Base-by-base conservation (phyloP, 2,329 filamentous ascomycete genomes). In the Pseudocercospora macadamiae region DNA sequence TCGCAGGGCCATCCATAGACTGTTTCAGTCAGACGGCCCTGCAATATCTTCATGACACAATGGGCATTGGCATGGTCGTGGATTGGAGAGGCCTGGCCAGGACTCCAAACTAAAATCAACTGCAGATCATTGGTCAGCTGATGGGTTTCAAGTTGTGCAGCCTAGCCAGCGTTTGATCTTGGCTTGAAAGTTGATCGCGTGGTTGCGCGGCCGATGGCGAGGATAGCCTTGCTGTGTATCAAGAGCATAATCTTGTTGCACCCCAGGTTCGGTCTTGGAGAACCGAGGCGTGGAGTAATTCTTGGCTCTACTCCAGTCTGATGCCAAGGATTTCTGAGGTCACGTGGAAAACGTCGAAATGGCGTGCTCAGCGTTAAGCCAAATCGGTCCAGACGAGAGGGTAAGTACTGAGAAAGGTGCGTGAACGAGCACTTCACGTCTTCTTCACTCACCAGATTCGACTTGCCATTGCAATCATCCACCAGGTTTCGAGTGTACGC, bases 51-150 rank as follows among this genome's bases (percentile, higher is more conserved):
- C 91, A 96, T 96, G 67, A 96, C 80, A 76, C 93, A 97, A 74
- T 96, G 93, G 36, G 92, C 90, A 62, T 93, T 90, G 42, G 78
- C 77, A 66, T 82, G 79, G 59, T 97, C 93, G 72, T 97, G 93
- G 71, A 97, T 91, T 9, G 89, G 88, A 68, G 89, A 93, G 34
- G 85, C 85, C 76, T 91, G 91, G 52, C 89, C 89, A 0, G 93
- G 92, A 14, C 87, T 88, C 93, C 93, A 97, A 36, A 96, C 92
- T 37, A 96, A 84, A 48, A 96, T 85, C 62, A 96, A 84, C 89
- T 93, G 68, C 55, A 53, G 28, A 5, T 21, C 42, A 42, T 59
- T 25, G 54, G 52, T 36, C 34, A 53, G 58, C 52, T 14, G n/a
- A 23, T 19, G 14, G 30, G 44, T 51, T 23, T 52, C 26, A 12